Evolutionary conservation across 129 eudicot genomes (phyloP).

Genomic region (Flaveria ramosissima): DNA sequence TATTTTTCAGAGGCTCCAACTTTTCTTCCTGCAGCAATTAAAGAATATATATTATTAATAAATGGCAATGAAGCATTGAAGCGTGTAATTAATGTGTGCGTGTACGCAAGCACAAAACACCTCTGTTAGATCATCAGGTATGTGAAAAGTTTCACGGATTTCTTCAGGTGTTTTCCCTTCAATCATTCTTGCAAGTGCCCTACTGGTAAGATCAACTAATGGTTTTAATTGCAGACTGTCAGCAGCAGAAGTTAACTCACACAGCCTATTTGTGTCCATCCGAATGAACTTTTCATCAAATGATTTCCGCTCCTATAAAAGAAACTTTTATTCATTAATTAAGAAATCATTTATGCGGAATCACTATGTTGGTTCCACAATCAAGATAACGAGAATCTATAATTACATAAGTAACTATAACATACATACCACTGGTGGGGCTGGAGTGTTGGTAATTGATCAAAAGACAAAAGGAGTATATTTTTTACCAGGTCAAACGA

Average conservation of each 20-base stretch:
- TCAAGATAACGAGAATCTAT: neutral
- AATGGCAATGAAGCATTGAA: conserved; percentile 16
- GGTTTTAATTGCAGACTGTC: conserved; percentile 81
- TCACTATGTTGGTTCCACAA: neutral
- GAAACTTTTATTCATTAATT: conserved; percentile 4
- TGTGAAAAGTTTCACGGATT: conserved; percentile 82
- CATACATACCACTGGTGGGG: conserved; percentile 8
- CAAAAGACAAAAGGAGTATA: neutral
- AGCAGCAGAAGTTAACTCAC: conserved; percentile 96
- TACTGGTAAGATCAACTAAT: conserved; percentile 86
- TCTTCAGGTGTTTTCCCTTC: conserved; percentile 94
- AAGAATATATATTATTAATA: conserved; percentile 11
- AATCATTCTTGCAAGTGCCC: conserved; percentile 93
- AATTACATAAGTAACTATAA: conserved; percentile 4
- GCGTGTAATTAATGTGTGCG: neutral
- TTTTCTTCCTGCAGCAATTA: conserved; percentile 73
- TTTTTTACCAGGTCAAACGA: neutral
- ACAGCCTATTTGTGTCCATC: conserved; percentile 81
- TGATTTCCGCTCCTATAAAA: conserved; percentile 70
- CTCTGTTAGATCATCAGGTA: conserved; percentile 98
- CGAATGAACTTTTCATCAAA: conserved; percentile 88
- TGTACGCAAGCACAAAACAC: conserved; percentile 55
- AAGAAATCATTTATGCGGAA: conserved; percentile 4
- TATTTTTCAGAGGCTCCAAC: conserved; percentile 81
- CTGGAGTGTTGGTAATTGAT: neutral